phyloP scores from a whole-genome alignment of 495 filamentous ascomycete species.

The Xylaria scruposa region DNA sequence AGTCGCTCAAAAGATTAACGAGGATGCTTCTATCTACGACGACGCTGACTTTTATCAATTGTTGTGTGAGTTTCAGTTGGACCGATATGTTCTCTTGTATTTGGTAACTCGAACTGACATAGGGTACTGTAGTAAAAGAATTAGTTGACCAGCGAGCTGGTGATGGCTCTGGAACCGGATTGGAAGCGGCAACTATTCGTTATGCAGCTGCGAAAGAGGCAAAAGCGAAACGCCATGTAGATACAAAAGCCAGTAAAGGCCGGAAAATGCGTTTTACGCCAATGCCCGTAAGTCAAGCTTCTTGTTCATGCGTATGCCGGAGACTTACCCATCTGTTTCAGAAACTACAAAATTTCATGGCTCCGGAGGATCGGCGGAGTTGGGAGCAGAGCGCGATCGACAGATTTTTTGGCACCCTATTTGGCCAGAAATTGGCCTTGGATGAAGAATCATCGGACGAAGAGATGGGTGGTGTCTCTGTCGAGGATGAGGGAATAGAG shows the following conservation, averaged over 20 bases:
- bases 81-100: neutral
- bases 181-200: slow-evolving; percentile 53
- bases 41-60: slow-evolving; percentile 90
- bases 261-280: slow-evolving; percentile 79
- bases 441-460: slow-evolving; percentile 70
- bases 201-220: slow-evolving; percentile 78
- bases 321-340: slow-evolving; percentile 50
- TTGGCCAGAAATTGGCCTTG: slow-evolving; percentile 78
- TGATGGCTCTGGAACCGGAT: slow-evolving; percentile 54
- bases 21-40: slow-evolving; percentile 74
- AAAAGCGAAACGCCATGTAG: slow-evolving; percentile 81
- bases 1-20: slow-evolving; percentile 56
- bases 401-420: slow-evolving; percentile 86
- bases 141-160: slow-evolving; percentile 84
- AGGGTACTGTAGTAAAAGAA: slow-evolving; percentile 67
- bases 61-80: slow-evolving; percentile 20
- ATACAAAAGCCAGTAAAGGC: slow-evolving; percentile 94
- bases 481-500: slow-evolving; percentile 72
- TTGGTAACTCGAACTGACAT: slow-evolving; percentile 51
- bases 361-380: slow-evolving; percentile 76
- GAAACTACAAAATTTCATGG: slow-evolving; percentile 98
- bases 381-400: slow-evolving; percentile 83
- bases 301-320: neutral
- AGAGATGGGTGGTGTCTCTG: slow-evolving; percentile 61
- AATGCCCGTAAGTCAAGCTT: slow-evolving; percentile 19